These are phyloP conservation scores for Diutina scorzettiae DNA, from an alignment of 1,139 yeast genomes.

Conservation along the genomic window DNA sequence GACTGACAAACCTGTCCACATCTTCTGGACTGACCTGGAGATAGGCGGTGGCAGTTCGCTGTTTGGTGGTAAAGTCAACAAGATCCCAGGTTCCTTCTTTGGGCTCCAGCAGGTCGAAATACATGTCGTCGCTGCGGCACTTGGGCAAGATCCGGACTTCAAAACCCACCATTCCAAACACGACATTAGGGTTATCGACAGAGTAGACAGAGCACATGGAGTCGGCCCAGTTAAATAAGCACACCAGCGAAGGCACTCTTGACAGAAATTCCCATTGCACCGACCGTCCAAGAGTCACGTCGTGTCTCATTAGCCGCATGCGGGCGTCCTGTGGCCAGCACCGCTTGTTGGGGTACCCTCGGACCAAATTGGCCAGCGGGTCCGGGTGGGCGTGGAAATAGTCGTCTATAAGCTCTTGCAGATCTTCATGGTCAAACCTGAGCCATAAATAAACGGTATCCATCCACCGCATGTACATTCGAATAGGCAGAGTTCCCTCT, in stretches of 20 bases:
- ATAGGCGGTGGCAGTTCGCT: conserved; percentile 82
- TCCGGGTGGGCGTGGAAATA: conserved; percentile 80
- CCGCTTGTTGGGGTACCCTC: conserved; percentile 76
- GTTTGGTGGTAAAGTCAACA: conserved; percentile 57
- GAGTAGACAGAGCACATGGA: conserved; percentile 84
- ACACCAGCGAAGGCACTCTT: conserved; percentile 66
- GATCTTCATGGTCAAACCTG: conserved; percentile 43
- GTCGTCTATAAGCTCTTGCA: conserved; percentile 64
- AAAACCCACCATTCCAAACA: conserved; percentile 91
- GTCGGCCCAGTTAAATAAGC: conserved; percentile 69
- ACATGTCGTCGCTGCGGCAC: conserved; percentile 37
- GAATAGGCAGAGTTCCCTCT: conserved; percentile 37
- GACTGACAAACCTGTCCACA: conserved; percentile 66
- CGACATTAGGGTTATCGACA: conserved; percentile 74
- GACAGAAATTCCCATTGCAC: conserved; percentile 82
- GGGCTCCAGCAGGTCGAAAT: conserved; percentile 19
- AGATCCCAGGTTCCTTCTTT: conserved; percentile 89
- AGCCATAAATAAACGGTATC: conserved; percentile 75
- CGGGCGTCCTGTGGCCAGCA: conserved; percentile 95
- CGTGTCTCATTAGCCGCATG: conserved; percentile 84
- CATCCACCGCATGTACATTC: conserved; percentile 71
- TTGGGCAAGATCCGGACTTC: conserved; percentile 85
- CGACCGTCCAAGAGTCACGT: conserved; percentile 87
- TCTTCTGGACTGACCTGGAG: conserved; percentile 76
- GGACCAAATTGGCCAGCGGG: conserved; percentile 78